A percentile compares a stretch with the other conserved stretches of the same genome.
Conservation (phyloP, 306 rosid species). For the Styphnolobium japonicum region DNA sequence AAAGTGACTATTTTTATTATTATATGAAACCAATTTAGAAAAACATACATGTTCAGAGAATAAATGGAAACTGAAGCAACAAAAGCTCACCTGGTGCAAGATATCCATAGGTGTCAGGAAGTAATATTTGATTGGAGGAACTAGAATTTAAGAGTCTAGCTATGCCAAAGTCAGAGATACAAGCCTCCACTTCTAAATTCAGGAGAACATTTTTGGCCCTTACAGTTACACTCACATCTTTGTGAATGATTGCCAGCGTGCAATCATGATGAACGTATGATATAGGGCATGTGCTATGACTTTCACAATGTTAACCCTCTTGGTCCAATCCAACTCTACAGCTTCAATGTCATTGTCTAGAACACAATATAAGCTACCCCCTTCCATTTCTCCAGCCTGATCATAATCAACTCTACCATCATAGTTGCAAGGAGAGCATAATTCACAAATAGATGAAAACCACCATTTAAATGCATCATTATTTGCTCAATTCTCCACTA, state of each 20-base stretch:
- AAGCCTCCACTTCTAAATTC: not conserved
- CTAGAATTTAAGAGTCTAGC: not conserved
- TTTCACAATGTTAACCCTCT: conserved; percentile 25
- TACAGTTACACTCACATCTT: not conserved
- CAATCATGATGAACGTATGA: not conserved
- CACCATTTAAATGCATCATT: not conserved
- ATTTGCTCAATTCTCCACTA: conserved; percentile 70
- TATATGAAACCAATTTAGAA: not conserved
- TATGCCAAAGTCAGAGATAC: not conserved
- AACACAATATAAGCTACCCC: not conserved
- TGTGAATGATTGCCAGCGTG: not conserved
- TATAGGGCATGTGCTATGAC: conserved; percentile 5
- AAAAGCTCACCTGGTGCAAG: not conserved
- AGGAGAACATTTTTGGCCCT: not conserved
- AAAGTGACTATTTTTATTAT: not conserved
- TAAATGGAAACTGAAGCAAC: not conserved
- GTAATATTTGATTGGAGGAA: not conserved
- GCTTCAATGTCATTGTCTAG: not conserved
- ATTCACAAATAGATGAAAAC: conserved; percentile 14
- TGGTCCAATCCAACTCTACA: not conserved
- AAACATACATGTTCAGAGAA: not conserved
- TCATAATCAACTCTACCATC: not conserved
- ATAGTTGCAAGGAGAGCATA: conserved; percentile 17
- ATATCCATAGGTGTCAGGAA: not conserved
- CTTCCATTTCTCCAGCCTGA: conserved; percentile 14